phyloP scores from a whole-genome alignment of 371 early-diverging fungal species.

The Mucor racemosus region DNA sequence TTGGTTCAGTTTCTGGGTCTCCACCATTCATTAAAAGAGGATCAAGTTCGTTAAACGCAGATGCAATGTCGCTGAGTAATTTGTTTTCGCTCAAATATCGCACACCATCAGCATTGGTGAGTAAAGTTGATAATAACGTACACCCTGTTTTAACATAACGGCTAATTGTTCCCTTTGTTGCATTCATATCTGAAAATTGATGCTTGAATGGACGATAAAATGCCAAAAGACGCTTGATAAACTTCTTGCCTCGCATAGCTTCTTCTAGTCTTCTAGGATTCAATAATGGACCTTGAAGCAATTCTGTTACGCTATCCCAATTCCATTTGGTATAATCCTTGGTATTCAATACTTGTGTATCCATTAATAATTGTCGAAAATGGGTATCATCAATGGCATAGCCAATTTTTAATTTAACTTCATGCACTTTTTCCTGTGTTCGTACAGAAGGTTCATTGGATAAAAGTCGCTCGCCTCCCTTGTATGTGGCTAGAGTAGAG shows the following conservation, averaged over 20 bases:
- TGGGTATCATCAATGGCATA: conserved; percentile 81
- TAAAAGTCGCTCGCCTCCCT: conserved; percentile 29
- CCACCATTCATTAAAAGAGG: conserved; percentile 45
- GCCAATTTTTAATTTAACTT: conserved; percentile 71
- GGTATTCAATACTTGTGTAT: conserved; percentile 74
- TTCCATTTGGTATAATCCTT: conserved; percentile 86
- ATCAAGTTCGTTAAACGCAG: conserved; percentile 73
- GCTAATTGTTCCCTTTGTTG: conserved; percentile 52
- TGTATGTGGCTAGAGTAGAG: conserved; percentile 15
- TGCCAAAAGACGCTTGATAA: conserved; percentile 74
- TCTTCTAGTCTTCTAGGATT: conserved; percentile 82
- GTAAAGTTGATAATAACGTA: conserved; percentile 64
- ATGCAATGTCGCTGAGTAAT: conserved; percentile 69
- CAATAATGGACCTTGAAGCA: conserved; percentile 77
- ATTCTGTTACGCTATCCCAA: conserved; percentile 78
- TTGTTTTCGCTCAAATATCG: conserved; percentile 72
- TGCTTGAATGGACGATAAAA: conserved; percentile 81
- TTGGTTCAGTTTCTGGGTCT: conserved; percentile 59
- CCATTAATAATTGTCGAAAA: conserved; percentile 66
- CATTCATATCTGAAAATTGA: conserved; percentile 74
- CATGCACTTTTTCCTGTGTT: conserved; percentile 61
- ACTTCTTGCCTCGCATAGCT: conserved; percentile 73
- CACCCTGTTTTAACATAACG: conserved; percentile 67
- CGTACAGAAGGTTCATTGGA: conserved; percentile 25
- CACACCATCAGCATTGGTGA: conserved; percentile 69